A percentile compares a stretch with the other conserved stretches of the same genome.
These are phyloP conservation scores for Thelonectria discophora DNA, from an alignment of 2,329 filamentous ascomycete genomes.

Conservation along the genomic window DNA sequence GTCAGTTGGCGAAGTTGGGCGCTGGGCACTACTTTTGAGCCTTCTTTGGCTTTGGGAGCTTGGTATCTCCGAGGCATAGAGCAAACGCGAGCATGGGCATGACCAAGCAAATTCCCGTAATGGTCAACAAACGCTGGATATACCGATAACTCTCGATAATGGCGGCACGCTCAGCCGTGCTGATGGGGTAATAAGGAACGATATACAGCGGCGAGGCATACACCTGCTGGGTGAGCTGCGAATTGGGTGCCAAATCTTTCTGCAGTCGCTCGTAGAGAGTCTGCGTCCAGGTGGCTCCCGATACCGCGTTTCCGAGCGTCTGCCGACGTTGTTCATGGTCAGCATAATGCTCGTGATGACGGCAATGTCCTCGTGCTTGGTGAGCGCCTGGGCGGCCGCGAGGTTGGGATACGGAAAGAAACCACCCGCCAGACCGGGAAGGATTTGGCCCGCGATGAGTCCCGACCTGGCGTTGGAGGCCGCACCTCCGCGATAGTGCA, in stretches of 20 bases:
- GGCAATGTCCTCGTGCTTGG: slow-evolving; percentile 48
- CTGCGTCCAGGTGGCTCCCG: slow-evolving; percentile 54
- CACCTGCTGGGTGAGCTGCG: slow-evolving; percentile 46
- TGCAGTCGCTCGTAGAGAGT: slow-evolving; percentile 47
- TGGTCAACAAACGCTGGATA: slow-evolving; percentile 54
- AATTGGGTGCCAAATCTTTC: slow-evolving; percentile 44
- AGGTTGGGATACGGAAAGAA: slow-evolving; percentile 59
- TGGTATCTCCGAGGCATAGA: slow-evolving; percentile 49
- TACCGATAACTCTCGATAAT: slow-evolving; percentile 56
- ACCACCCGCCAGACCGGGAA: slow-evolving; percentile 66
- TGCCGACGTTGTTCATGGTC: slow-evolving; percentile 52
- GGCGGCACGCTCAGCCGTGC: slow-evolving; percentile 53
- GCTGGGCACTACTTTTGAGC: not conserved
- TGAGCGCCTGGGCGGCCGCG: slow-evolving; percentile 51
- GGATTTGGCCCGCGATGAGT: slow-evolving; percentile 64
- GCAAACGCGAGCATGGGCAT: slow-evolving; percentile 58
- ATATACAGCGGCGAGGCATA: slow-evolving; percentile 50
- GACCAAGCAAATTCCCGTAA: slow-evolving; percentile 56
- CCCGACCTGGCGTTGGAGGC: slow-evolving; percentile 54
- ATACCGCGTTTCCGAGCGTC: slow-evolving; percentile 51
- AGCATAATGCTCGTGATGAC: slow-evolving; percentile 51
- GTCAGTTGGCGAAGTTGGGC: not conserved
- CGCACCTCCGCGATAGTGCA: slow-evolving; percentile 61
- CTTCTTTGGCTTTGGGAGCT: not conserved
- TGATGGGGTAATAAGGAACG: slow-evolving; percentile 49